A percentile compares a stretch with the other conserved stretches of the same genome.
Evolutionary conservation across 805 yeast species (phyloP).

Genomic region (Starmerella bacillaris): DNA sequence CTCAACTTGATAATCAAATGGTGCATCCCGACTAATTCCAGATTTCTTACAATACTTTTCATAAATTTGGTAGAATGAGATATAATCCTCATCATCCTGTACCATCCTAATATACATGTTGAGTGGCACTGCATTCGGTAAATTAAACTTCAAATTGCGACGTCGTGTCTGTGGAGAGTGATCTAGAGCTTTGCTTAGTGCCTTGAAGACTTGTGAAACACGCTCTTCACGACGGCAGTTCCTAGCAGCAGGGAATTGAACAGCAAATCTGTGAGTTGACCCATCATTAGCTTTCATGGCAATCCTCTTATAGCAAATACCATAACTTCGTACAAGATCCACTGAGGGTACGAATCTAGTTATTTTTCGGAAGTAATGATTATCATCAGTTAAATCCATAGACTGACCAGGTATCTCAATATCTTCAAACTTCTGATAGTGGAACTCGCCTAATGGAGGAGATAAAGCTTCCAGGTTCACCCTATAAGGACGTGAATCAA

Average conservation of each 20-base stretch:
- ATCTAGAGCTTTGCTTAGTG: slow-evolving; percentile 63
- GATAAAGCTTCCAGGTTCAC: slow-evolving; percentile 78
- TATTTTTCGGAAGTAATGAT: slow-evolving; percentile 78
- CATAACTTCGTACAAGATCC: slow-evolving; percentile 75
- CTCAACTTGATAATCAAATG: slow-evolving; percentile 67
- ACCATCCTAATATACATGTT: slow-evolving; percentile 87
- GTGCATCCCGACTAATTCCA: slow-evolving; percentile 69
- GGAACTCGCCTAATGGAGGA: slow-evolving; percentile 92
- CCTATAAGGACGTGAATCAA: slow-evolving; percentile 65
- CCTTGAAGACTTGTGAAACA: slow-evolving; percentile 75
- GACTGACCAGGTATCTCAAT: slow-evolving; percentile 97
- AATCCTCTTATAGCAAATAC: slow-evolving; percentile 74
- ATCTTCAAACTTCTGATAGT: slow-evolving; percentile 94
- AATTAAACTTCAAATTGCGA: slow-evolving; percentile 63
- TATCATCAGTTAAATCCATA: slow-evolving; percentile 68
- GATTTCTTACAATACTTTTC: slow-evolving; percentile 66
- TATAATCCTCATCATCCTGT: slow-evolving; percentile 60
- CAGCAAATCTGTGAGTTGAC: slow-evolving; percentile 76
- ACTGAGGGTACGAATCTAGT: slow-evolving; percentile 81
- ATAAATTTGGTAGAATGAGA: slow-evolving; percentile 64
- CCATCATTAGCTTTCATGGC: slow-evolving; percentile 91
- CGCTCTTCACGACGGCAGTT: slow-evolving; percentile 94
- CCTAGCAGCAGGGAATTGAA: slow-evolving; percentile 94
- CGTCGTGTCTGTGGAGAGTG: slow-evolving; percentile 77
- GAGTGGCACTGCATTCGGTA: slow-evolving; percentile 83